Conservation (phyloP, 306 rosid genomes). For the Prunus kanzakura region DNA sequence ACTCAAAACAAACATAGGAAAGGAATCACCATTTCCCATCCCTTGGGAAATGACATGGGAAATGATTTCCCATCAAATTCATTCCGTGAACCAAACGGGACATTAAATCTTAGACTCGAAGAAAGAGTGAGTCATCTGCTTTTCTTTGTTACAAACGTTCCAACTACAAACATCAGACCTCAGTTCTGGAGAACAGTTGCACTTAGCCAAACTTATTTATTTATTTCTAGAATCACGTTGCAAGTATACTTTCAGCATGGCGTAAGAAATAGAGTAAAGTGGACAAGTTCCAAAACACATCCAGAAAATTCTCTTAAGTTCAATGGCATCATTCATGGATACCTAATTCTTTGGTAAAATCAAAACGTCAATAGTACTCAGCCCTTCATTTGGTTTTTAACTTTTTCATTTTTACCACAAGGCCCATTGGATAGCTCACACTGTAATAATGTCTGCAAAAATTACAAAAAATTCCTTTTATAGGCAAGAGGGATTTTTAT, state of each 20-base stretch:
- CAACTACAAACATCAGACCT: neutral
- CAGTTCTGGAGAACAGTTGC: neutral
- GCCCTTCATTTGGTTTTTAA: neutral
- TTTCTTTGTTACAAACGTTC: neutral
- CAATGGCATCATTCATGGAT: neutral
- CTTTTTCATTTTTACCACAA: neutral
- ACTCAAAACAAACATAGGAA: too few relatives aligned
- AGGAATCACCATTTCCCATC: too few relatives aligned
- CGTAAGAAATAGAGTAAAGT: neutral
- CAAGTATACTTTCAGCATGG: too few relatives aligned
- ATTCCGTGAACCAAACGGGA: too few relatives aligned
- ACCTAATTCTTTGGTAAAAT: constrained; percentile 7
- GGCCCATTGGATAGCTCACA: neutral
- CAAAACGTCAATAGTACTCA: constrained; percentile 4
- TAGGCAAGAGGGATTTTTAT: too few relatives aligned
- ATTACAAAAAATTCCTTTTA: neutral
- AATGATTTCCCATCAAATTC: too few relatives aligned
- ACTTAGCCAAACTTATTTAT: neutral
- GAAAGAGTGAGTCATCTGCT: neutral
- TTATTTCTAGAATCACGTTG: neutral
- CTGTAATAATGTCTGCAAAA: neutral
- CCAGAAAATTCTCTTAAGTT: neutral
- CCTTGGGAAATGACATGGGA: too few relatives aligned
- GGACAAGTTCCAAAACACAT: neutral
- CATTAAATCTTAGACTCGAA: neutral